A percentile compares a stretch with the other conserved stretches of the same genome.
Conservation (phyloP, 2,329 filamentous ascomycete genomes). For the Aspergillus quadrilineatus region DNA sequence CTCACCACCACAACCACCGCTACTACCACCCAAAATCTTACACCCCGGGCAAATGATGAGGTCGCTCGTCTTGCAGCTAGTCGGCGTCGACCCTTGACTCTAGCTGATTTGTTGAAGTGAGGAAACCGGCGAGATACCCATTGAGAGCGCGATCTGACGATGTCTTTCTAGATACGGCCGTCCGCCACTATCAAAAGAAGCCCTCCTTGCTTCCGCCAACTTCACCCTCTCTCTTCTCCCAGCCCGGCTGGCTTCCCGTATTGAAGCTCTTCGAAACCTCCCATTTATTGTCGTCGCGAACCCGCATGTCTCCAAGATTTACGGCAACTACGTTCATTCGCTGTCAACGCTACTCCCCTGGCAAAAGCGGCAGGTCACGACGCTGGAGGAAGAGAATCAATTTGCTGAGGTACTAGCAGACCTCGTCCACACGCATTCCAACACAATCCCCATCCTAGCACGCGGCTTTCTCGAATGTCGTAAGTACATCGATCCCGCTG, state of each 20-base stretch:
- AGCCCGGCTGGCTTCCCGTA: slow-evolving; percentile 87
- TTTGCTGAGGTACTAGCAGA: slow-evolving; percentile 94
- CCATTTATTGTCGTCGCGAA: slow-evolving; percentile 99
- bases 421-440: slow-evolving; percentile 89
- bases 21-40: slow-evolving; percentile 46
- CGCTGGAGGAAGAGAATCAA: slow-evolving; percentile 78
- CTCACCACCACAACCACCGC: slow-evolving; percentile 43
- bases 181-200: slow-evolving; percentile 76
- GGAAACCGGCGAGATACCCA: slow-evolving; percentile 17
- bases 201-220: slow-evolving; percentile 86
- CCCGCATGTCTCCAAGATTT: slow-evolving; percentile 88
- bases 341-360: slow-evolving; percentile 88
- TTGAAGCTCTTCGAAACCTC: slow-evolving; percentile 87
- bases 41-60: slow-evolving; percentile 68
- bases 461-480: slow-evolving; percentile 90
- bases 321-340: slow-evolving; percentile 93
- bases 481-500: slow-evolving; percentile 76
- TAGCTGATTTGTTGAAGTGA: slow-evolving; percentile 86
- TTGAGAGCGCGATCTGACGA: neutral
- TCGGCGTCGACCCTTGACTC: slow-evolving; percentile 75
- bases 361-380: slow-evolving; percentile 68
- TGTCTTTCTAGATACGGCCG: slow-evolving; percentile 62
- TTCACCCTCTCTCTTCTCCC: slow-evolving; percentile 92
- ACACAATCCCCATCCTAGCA: slow-evolving; percentile 91
- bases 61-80: slow-evolving; percentile 75